These are phyloP conservation scores for Arthrinium puccinioides DNA, from an alignment of 2,329 filamentous ascomycete species.

Conservation along the genomic window DNA sequence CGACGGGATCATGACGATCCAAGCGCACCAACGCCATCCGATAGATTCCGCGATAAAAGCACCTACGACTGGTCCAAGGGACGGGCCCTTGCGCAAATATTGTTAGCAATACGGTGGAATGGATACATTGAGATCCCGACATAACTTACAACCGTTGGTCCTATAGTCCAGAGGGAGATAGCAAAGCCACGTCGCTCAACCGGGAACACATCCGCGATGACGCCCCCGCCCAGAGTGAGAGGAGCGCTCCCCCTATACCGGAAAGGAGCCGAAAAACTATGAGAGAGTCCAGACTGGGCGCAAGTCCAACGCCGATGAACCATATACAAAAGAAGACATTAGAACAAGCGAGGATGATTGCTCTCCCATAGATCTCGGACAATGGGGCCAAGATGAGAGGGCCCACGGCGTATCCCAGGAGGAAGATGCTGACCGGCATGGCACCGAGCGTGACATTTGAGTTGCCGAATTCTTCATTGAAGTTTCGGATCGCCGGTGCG, in stretches of 20 bases:
- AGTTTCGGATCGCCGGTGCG: conserved; percentile 36
- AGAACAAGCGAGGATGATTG: conserved; percentile 45
- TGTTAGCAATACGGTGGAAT: not conserved
- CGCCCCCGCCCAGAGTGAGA: conserved; percentile 46
- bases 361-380: conserved; percentile 58
- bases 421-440: conserved; percentile 54
- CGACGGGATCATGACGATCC: conserved; percentile 43
- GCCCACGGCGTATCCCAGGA: conserved; percentile 51
- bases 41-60: conserved; percentile 41
- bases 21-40: conserved; percentile 46
- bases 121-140: too few relatives aligned
- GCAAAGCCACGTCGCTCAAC: conserved; percentile 38
- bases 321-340: conserved; percentile 56
- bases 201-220: conserved; percentile 48
- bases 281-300: conserved; percentile 43
- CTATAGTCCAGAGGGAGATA: conserved; percentile 42
- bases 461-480: conserved; percentile 38
- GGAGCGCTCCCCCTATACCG: conserved; percentile 51
- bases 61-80: conserved; percentile 17
- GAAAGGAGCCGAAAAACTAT: conserved; percentile 53
- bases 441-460: conserved; percentile 33
- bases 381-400: conserved; percentile 51
- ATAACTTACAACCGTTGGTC: conserved; percentile 26
- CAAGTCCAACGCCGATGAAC: conserved; percentile 57
- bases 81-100: not conserved